phyloP scores from a whole-genome alignment of 345 rosid species.

The Gossypium anomalum region DNA sequence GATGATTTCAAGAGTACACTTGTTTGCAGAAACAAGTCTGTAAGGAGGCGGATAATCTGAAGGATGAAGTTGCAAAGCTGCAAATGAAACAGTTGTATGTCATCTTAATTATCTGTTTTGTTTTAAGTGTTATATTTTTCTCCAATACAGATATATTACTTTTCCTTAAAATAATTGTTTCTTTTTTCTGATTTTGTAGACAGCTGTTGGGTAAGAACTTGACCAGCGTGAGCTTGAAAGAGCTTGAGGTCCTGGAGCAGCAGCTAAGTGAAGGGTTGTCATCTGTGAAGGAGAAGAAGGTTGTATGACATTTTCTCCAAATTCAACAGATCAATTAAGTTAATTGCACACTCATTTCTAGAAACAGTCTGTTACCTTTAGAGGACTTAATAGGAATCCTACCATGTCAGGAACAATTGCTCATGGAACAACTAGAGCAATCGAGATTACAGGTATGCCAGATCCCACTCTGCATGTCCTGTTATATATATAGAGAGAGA shows the following conservation, averaged over 20 bases:
- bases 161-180: not conserved
- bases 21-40: conserved; percentile 43
- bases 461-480: not conserved
- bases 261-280: conserved; percentile 55
- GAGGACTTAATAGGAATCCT: conserved; percentile 15
- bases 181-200: conserved; percentile 31
- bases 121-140: conserved; percentile 1
- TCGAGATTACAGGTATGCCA: conserved; percentile 63
- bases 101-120: conserved; percentile 11
- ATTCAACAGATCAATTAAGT: not conserved
- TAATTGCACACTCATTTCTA: not conserved
- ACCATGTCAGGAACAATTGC: conserved; percentile 60
- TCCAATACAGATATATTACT: not conserved
- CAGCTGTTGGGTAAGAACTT: conserved; percentile 67
- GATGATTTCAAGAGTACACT: conserved; percentile 8
- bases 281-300: conserved; percentile 79
- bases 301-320: conserved; percentile 13
- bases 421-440: conserved; percentile 73
- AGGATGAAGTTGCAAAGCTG: conserved; percentile 62
- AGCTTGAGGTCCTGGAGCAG: conserved; percentile 67
- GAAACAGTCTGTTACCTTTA: not conserved
- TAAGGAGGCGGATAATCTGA: conserved; percentile 49
- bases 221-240: conserved; percentile 58
- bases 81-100: conserved; percentile 71
- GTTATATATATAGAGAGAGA: too few relatives aligned